A percentile compares a stretch with the other conserved stretches of the same genome.
Evolutionary conservation across 805 yeast species (phyloP).

Genomic region (Candida ficus): DNA sequence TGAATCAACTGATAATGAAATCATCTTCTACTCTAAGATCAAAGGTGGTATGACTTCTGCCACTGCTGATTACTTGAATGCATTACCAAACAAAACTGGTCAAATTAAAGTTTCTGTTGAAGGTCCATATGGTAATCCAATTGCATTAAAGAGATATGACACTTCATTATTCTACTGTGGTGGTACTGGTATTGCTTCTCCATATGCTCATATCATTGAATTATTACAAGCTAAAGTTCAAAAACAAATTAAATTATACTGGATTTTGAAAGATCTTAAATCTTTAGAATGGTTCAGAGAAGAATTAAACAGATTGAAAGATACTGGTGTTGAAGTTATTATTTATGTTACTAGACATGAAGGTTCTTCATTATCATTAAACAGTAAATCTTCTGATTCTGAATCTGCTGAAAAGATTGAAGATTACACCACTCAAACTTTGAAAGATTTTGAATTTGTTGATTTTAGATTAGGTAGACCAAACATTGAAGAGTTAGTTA

Average conservation of each 20-base stretch:
- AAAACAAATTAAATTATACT: conserved; percentile 44
- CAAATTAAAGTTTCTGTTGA: conserved; percentile 41
- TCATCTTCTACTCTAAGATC: conserved; percentile 43
- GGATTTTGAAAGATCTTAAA: conserved; percentile 56
- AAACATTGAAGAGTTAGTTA: conserved; percentile 31
- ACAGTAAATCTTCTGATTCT: conserved; percentile 6
- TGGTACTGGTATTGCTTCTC: conserved; percentile 50
- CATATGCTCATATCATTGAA: conserved; percentile 36
- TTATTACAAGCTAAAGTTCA: conserved; percentile 15
- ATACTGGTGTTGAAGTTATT: conserved; percentile 9
- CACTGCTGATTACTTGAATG: conserved; percentile 24
- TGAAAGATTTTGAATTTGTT: conserved; percentile 23
- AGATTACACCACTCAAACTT: neutral
- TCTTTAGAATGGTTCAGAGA: conserved; percentile 47
- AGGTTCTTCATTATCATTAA: neutral
- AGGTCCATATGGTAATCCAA: conserved; percentile 55
- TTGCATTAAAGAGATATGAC: conserved; percentile 32
- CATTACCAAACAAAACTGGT: conserved; percentile 22
- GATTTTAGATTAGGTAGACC: conserved; percentile 45
- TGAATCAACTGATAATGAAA: conserved; percentile 33
- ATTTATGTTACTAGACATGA: conserved; percentile 21
- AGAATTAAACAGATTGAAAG: conserved; percentile 35
- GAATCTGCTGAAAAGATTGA: conserved; percentile 3
- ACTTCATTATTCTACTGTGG: conserved; percentile 42
- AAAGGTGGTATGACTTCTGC: conserved; percentile 46